These are phyloP conservation scores for Diplodia seriata DNA, from an alignment of 2,329 filamentous ascomycete species.

Conservation along the genomic window DNA sequence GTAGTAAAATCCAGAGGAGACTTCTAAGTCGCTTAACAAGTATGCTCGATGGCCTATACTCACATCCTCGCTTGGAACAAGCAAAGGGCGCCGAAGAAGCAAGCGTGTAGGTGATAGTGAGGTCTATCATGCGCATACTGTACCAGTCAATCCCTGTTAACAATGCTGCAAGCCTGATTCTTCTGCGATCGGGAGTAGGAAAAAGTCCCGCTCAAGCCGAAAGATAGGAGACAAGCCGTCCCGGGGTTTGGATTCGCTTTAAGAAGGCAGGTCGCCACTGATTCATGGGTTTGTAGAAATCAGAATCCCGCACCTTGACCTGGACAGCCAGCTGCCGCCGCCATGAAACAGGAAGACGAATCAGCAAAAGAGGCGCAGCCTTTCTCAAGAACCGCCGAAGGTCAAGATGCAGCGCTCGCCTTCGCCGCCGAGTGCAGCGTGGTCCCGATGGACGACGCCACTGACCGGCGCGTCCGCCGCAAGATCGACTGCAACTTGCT, in stretches of 20 bases:
- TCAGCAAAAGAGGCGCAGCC: neutral
- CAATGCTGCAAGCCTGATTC: neutral
- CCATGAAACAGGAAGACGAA: neutral
- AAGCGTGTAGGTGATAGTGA: neutral
- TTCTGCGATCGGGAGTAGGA: neutral
- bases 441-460: neutral
- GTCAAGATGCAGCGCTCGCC: slow-evolving; percentile 3
- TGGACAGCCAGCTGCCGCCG: neutral
- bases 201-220: neutral
- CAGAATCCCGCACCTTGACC: neutral
- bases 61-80: neutral
- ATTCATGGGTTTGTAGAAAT: neutral
- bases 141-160: neutral
- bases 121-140: neutral
- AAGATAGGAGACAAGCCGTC: neutral
- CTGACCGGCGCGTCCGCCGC: slow-evolving; percentile 47
- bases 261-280: neutral
- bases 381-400: neutral
- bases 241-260: neutral
- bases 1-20: neutral
- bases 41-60: neutral
- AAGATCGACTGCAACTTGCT: slow-evolving; percentile 60
- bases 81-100: neutral
- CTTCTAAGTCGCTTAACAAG: neutral
- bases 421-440: neutral